Evolutionary conservation across 441 rosid species (phyloP).

Genomic region (Biscutella laevigata): DNA sequence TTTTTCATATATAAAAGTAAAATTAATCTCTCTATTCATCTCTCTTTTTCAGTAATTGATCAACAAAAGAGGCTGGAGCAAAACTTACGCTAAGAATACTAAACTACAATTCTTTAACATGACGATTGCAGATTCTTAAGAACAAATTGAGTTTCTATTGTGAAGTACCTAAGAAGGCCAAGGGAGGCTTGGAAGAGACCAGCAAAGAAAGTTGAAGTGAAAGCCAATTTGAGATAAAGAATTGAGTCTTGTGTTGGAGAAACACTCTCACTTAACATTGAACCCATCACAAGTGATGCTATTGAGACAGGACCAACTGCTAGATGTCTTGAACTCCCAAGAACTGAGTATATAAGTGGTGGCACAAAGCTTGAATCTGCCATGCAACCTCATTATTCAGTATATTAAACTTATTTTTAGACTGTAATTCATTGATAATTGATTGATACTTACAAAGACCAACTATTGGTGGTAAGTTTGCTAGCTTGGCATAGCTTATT

Average conservation of each 20-base stretch:
- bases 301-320: conserved; percentile 98
- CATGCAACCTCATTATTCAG: conserved; percentile 9
- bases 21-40: conserved; percentile 15
- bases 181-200: conserved; percentile 91
- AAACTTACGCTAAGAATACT: conserved; percentile 16
- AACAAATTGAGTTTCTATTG: not conserved
- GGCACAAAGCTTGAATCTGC: conserved; percentile 99
- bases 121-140: not conserved
- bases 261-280: conserved; percentile 76
- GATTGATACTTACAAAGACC: conserved; percentile 68
- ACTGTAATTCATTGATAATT: not conserved
- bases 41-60: conserved; percentile 6
- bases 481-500: conserved; percentile 96
- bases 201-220: conserved; percentile 94
- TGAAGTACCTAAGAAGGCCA: conserved; percentile 65
- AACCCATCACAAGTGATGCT: conserved; percentile 94
- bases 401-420: not conserved
- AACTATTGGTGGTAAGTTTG: conserved; percentile 84
- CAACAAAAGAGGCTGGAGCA: conserved; percentile 17
- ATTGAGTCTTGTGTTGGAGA: conserved; percentile 52
- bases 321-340: conserved; percentile 89
- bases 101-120: conserved; percentile 16
- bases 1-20: not conserved
- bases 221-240: conserved; percentile 78
- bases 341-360: conserved; percentile 74